Conservation (phyloP, 2,329 filamentous ascomycete genomes). For the Fusarium circinatum region DNA sequence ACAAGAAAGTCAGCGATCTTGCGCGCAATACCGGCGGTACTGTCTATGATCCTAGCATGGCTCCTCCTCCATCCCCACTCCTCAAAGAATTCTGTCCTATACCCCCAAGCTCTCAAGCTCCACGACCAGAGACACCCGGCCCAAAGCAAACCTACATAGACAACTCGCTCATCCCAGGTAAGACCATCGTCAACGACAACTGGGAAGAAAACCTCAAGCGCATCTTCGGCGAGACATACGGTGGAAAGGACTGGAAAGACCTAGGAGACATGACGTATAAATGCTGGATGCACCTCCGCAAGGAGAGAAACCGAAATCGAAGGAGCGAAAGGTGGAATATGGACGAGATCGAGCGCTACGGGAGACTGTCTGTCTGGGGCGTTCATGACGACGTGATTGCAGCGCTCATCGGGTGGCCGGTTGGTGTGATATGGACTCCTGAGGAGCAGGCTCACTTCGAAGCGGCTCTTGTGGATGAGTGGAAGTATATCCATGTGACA, state of each 20-base stretch:
- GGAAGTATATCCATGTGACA: neutral
- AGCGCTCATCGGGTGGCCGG: neutral
- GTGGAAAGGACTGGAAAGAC: neutral
- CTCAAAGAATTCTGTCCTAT: neutral
- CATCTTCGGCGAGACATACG: neutral
- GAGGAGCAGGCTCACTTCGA: neutral
- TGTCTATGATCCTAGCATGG: neutral
- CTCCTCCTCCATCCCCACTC: neutral
- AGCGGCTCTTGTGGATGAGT: neutral
- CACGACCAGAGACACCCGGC: neutral
- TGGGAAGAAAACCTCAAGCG: neutral
- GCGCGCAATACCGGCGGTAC: neutral
- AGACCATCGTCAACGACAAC: neutral
- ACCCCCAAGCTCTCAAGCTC: neutral
- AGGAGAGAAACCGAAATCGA: accelerated
- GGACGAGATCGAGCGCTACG: neutral
- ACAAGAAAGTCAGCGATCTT: neutral
- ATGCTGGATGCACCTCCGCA: neutral
- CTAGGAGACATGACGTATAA: neutral
- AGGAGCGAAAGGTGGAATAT: neutral
- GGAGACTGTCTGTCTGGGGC: neutral
- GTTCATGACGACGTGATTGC: neutral
- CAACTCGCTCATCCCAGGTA: neutral
- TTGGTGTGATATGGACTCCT: accelerated
- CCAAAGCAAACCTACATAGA: neutral